Evolutionary conservation across 2,329 filamentous ascomycete species (phyloP).

Genomic region (Claviceps africana): DNA sequence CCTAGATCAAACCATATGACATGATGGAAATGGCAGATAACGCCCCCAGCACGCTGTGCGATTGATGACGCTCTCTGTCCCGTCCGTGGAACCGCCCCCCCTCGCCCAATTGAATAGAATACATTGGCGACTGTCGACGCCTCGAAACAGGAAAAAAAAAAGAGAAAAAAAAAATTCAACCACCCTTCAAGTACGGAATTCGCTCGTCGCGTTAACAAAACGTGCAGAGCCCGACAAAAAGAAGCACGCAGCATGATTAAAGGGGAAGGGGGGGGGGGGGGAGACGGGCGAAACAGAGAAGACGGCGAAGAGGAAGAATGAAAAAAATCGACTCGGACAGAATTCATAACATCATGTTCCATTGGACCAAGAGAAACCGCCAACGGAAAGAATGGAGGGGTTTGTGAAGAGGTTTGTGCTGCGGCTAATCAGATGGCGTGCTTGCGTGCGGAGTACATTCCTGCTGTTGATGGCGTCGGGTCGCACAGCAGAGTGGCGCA

Average conservation of each 20-base stretch:
- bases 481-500: not conserved
- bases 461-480: not conserved
- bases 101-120: conserved; percentile 4
- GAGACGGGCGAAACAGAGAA: not conserved
- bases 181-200: not conserved
- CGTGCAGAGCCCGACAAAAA: not conserved
- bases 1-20: not conserved
- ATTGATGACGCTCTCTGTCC: not conserved
- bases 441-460: not conserved
- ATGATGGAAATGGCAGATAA: not conserved
- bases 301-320: not conserved
- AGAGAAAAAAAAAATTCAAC: too few relatives aligned
- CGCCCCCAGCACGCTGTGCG: conserved; percentile 7
- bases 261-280: not conserved
- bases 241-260: not conserved
- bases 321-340: not conserved
- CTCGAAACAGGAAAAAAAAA: not conserved
- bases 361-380: not conserved
- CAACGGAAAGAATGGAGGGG: not conserved
- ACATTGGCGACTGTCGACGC: conserved; percentile 8
- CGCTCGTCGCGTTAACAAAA: not conserved
- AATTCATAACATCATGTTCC: conserved; percentile 9
- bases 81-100: not conserved
- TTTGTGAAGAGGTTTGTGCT: not conserved
- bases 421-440: not conserved